Percentiles rank a stretch among this genome's conserved stretches.
Evolutionary conservation across 2,329 filamentous ascomycete genomes (phyloP).

Genomic region (Emergomyces pasteurianus): DNA sequence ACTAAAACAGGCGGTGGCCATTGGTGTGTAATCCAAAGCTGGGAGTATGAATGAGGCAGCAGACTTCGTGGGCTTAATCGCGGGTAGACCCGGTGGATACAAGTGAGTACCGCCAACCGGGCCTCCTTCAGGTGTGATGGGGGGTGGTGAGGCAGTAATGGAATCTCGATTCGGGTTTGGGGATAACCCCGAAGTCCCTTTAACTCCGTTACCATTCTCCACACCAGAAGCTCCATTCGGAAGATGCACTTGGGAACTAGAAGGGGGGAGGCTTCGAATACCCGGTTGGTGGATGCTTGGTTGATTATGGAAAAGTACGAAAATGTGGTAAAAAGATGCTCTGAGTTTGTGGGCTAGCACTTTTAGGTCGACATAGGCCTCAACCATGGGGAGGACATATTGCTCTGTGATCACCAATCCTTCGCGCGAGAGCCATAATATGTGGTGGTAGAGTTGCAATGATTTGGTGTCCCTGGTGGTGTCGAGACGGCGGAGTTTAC

Average conservation of each 20-base stretch:
- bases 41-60: slow-evolving; percentile 68
- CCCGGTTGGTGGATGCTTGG: slow-evolving; percentile 58
- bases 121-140: slow-evolving; percentile 44
- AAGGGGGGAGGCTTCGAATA: slow-evolving; percentile 29
- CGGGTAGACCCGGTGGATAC: slow-evolving; percentile 31
- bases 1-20: slow-evolving; percentile 69
- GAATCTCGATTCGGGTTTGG: slow-evolving; percentile 18
- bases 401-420: slow-evolving; percentile 75
- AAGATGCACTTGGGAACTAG: slow-evolving; percentile 15
- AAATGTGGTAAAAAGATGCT: slow-evolving; percentile 92
- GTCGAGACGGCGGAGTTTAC: slow-evolving; percentile 73
- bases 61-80: slow-evolving; percentile 20
- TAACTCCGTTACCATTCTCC: background rate
- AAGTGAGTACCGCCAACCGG: slow-evolving; percentile 44
- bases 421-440: slow-evolving; percentile 90
- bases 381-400: slow-evolving; percentile 76
- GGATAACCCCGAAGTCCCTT: slow-evolving; percentile 4
- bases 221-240: slow-evolving; percentile 15
- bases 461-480: slow-evolving; percentile 65
- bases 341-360: slow-evolving; percentile 85
- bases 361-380: slow-evolving; percentile 67
- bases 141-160: slow-evolving; percentile 34
- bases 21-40: slow-evolving; percentile 66
- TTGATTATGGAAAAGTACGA: slow-evolving; percentile 89
- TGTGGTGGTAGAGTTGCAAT: slow-evolving; percentile 75